Evolutionary conservation across 306 rosid species (phyloP).

Genomic region (Glycine tomentella): DNA sequence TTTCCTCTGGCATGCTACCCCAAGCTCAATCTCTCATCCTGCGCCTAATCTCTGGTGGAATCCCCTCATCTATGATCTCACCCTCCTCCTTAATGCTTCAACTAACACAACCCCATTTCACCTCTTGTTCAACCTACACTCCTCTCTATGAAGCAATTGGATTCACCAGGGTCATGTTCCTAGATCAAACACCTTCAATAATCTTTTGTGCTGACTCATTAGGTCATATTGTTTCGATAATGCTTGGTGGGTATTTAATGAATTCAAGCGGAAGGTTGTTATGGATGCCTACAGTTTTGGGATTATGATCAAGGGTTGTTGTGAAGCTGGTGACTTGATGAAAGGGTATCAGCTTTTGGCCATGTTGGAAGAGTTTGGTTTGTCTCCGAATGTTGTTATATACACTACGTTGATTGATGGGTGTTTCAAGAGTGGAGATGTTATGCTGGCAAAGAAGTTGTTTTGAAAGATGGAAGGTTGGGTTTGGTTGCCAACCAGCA

Average conservation of each 20-base stretch:
- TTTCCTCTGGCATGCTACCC: too few relatives aligned
- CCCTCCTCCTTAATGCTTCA: constrained; percentile 51
- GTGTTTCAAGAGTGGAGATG: constrained; percentile 74
- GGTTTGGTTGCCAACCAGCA: constrained; percentile 68
- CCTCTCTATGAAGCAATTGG: constrained; percentile 61
- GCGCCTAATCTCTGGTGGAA: too few relatives aligned
- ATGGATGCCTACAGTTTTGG: constrained; percentile 76
- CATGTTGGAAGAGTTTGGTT: constrained; percentile 54
- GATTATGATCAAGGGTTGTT: constrained; percentile 74
- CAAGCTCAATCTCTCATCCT: too few relatives aligned
- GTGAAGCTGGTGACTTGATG: constrained; percentile 67
- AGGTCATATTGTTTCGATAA: constrained; percentile 51
- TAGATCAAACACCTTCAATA: constrained; percentile 61
- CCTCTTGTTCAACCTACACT: constrained; percentile 7
- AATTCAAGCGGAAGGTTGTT: constrained; percentile 46
- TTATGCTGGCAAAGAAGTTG: constrained; percentile 65
- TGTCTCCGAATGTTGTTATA: constrained; percentile 72
- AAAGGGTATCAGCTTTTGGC: constrained; percentile 66
- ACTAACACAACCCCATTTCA: constrained; percentile 52
- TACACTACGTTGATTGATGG: constrained; percentile 80
- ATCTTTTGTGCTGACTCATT: constrained; percentile 61
- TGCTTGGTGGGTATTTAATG: constrained; percentile 67
- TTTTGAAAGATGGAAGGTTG: constrained; percentile 67
- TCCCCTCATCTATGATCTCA: constrained; percentile 4
- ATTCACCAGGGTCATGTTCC: constrained; percentile 57